A percentile compares a stretch with the other conserved stretches of the same genome.
phyloP scores from a whole-genome alignment of 345 rosid species.

The Corymbia maculata region DNA sequence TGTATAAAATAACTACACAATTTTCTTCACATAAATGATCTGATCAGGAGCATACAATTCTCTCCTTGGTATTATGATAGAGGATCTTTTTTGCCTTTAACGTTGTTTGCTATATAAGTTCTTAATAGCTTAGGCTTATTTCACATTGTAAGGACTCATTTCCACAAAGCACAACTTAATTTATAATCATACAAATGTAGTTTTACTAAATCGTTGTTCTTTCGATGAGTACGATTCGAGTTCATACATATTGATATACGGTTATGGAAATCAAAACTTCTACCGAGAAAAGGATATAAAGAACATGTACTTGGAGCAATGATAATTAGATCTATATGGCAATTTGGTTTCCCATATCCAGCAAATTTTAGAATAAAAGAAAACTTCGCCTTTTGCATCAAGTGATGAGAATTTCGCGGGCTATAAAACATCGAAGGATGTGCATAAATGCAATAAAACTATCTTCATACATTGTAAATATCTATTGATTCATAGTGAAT shows the following conservation, averaged over 20 bases:
- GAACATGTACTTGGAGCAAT: fast-evolving
- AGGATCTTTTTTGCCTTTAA: not conserved
- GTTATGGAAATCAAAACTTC: not conserved
- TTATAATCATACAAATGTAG: not conserved
- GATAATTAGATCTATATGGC: not conserved
- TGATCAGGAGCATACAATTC: not conserved
- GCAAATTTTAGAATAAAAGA: not conserved
- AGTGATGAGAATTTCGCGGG: not conserved
- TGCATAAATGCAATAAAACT: not conserved
- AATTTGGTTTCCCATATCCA: not conserved
- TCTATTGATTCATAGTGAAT: not conserved
- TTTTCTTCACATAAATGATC: not conserved
- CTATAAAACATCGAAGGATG: not conserved
- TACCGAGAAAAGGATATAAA: not conserved
- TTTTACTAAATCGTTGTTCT: not conserved
- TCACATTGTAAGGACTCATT: not conserved
- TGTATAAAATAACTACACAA: not conserved
- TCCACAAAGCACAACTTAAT: not conserved
- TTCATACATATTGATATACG: not conserved
- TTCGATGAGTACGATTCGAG: not conserved
- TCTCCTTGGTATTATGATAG: no score
- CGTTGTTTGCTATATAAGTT: not conserved
- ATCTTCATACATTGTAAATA: not conserved
- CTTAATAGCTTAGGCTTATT: not conserved
- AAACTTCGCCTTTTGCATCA: not conserved